Conservation (phyloP, 352 stramenopile genomes). For the Phytophthora cactorum region DNA sequence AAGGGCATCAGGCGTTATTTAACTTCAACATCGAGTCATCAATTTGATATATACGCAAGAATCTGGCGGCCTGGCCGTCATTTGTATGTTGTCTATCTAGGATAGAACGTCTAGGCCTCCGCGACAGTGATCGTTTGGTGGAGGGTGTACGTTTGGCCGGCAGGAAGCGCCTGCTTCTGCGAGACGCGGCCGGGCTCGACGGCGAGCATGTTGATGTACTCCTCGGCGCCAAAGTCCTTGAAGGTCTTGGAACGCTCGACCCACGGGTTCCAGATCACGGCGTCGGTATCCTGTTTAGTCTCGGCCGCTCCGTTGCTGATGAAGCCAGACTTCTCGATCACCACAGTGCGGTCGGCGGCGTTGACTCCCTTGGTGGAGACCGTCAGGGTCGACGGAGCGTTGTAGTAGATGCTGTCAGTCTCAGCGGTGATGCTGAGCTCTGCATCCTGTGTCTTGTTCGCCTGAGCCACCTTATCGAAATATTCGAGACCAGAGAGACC, state of each 20-base stretch:
- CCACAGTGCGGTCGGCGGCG: constrained; percentile 53
- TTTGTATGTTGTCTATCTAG: constrained; percentile 3
- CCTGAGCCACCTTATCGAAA: constrained; percentile 84
- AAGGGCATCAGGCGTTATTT: background rate
- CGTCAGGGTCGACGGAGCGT: constrained; percentile 60
- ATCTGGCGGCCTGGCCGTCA: background rate
- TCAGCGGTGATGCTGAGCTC: constrained; percentile 66
- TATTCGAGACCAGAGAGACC: constrained; percentile 87
- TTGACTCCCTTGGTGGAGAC: constrained; percentile 56
- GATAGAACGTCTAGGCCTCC: background rate
- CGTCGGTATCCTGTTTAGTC: constrained; percentile 54
- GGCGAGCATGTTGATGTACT: constrained; percentile 95
- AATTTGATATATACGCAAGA: constrained; percentile 3
- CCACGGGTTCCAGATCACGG: constrained; percentile 94
- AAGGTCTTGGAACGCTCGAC: constrained; percentile 92
- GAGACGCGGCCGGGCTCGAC: constrained; percentile 92
- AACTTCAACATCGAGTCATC: constrained; percentile 29
- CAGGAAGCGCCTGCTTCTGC: constrained; percentile 43
- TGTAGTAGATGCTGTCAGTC: constrained; percentile 90
- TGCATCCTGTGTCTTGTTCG: constrained; percentile 60
- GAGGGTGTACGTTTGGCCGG: constrained; percentile 55
- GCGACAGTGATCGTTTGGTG: constrained; percentile 24
- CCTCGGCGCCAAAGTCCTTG: constrained; percentile 93
- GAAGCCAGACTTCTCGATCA: constrained; percentile 67
- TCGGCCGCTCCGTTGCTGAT: constrained; percentile 36